Conservation (phyloP, 495 filamentous ascomycete genomes). For the Lepraria neglecta region DNA sequence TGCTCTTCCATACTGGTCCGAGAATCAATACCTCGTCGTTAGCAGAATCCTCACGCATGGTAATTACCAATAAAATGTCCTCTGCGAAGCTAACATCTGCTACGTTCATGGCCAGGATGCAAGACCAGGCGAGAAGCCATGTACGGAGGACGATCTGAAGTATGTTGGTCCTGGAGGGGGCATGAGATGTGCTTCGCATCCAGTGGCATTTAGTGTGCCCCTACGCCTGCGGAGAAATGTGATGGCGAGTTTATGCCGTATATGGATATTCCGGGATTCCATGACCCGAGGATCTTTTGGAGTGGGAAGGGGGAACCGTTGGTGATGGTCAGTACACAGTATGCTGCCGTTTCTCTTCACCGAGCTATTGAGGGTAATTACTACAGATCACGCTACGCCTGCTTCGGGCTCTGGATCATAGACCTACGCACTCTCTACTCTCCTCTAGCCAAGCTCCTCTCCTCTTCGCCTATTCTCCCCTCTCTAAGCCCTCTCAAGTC, state of each 20-base stretch:
- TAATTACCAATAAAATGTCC: conserved; percentile 35
- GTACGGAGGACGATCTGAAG: conserved; percentile 32
- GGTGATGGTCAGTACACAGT: conserved; percentile 40
- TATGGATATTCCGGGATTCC: conserved; percentile 38
- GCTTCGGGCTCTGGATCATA: conserved; percentile 39
- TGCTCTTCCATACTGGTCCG: conserved; percentile 36
- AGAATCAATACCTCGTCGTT: conserved; percentile 37
- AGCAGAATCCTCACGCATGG: conserved; percentile 36
- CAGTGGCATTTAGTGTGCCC: conserved; percentile 34
- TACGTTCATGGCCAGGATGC: conserved; percentile 22
- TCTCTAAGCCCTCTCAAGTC: conserved; percentile 37
- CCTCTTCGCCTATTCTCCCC: conserved; percentile 31
- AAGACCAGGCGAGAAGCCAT: conserved; percentile 28
- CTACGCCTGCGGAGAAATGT: conserved; percentile 39
- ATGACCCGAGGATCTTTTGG: conserved; percentile 40
- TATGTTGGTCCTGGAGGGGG: conserved; percentile 32
- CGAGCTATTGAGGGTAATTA: neutral
- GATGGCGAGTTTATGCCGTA: conserved; percentile 30
- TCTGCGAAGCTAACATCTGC: conserved; percentile 39
- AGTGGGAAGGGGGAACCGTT: conserved; percentile 38
- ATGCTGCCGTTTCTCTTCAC: neutral
- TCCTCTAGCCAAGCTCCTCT: conserved; percentile 30
- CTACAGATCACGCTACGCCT: conserved; percentile 37
- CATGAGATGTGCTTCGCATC: conserved; percentile 33
- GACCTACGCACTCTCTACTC: conserved; percentile 34